Percentiles rank a stretch among this genome's conserved stretches.
These are phyloP conservation scores for Dendrothele bispora DNA, from an alignment of 768 basidiomycete species.

Conservation along the genomic window DNA sequence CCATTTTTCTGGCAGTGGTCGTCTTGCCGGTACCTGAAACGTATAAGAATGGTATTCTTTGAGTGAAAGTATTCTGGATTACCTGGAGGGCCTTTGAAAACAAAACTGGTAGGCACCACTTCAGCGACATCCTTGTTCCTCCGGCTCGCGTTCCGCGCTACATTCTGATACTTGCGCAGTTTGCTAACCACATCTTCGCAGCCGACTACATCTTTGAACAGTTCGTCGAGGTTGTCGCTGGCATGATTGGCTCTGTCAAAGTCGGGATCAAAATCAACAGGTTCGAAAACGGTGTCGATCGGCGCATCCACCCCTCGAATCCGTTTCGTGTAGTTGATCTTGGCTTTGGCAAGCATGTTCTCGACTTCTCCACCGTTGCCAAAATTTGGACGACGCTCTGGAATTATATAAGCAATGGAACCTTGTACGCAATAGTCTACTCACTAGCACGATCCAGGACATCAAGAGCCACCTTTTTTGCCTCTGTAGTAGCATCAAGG, in stretches of 20 bases:
- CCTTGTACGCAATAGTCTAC: neutral
- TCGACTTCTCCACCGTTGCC: conserved; percentile 68
- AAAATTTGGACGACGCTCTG: conserved; percentile 53
- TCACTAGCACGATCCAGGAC: conserved; percentile 38
- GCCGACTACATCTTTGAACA: conserved; percentile 67
- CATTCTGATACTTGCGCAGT: conserved; percentile 51
- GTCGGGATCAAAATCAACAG: conserved; percentile 66
- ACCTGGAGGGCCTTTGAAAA: conserved; percentile 78
- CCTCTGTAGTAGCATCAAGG: conserved; percentile 52
- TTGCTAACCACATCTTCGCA: conserved; percentile 52
- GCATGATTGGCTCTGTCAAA: conserved; percentile 50
- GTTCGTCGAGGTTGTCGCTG: conserved; percentile 45
- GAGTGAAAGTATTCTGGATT: conserved; percentile 12
- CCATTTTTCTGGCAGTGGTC: conserved; percentile 50
- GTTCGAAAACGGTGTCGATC: conserved; percentile 50
- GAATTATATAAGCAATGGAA: conserved; percentile 16
- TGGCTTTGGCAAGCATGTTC: conserved; percentile 53
- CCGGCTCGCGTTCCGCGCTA: conserved; percentile 41
- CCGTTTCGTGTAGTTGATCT: conserved; percentile 45
- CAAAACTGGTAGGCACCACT: conserved; percentile 64
- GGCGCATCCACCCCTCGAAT: conserved; percentile 20
- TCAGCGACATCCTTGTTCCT: conserved; percentile 43
- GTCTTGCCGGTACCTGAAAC: conserved; percentile 51
- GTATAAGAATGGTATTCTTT: neutral
- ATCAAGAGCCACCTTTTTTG: conserved; percentile 57